These are phyloP conservation scores for Yamadazyma dushanensis DNA, from an alignment of 1,139 yeast genomes.

Conservation along the genomic window DNA sequence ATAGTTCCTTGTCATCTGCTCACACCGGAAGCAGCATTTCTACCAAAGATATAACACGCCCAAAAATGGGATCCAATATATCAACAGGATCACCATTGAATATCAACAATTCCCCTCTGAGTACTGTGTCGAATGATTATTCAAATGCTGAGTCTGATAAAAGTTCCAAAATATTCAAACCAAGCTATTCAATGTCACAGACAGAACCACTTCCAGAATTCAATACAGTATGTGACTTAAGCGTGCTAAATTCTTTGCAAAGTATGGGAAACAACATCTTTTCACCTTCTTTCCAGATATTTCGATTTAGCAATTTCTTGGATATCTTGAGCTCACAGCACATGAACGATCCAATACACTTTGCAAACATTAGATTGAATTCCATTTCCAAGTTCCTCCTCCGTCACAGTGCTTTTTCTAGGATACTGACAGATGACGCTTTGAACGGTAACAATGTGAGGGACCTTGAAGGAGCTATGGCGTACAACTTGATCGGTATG, in stretches of 20 bases:
- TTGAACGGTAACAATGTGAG: conserved; percentile 21
- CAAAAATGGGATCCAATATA: conserved; percentile 2
- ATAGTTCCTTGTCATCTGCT: conserved; percentile 17
- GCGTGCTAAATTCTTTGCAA: conserved; percentile 26
- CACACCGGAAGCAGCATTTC: conserved; percentile 11
- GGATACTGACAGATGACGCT: conserved; percentile 12
- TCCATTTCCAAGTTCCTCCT: conserved; percentile 37
- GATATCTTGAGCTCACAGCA: conserved; percentile 35
- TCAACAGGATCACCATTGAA: conserved; percentile 1
- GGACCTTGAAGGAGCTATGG: conserved; percentile 33
- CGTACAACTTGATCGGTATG: conserved; percentile 30
- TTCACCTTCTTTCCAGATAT: conserved; percentile 33
- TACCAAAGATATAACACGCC: conserved; percentile 8
- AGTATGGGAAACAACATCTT: conserved; percentile 22
- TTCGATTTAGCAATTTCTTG: conserved; percentile 37
- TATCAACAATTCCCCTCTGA: background rate
- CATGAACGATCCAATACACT: conserved; percentile 40
- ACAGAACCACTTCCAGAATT: conserved; percentile 16
- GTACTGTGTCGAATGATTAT: conserved; percentile 2
- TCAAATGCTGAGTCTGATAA: conserved; percentile 10
- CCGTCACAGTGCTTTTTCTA: conserved; percentile 21
- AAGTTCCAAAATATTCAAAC: conserved; percentile 16
- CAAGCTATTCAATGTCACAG: conserved; percentile 14
- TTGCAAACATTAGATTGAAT: conserved; percentile 40
- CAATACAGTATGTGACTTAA: conserved; percentile 24